Evolutionary conservation across 192 early-diverging fungal genomes (phyloP), one percentile per base, ranked within the genome.

Genomic region (Rhizophagus sp.): DNA sequence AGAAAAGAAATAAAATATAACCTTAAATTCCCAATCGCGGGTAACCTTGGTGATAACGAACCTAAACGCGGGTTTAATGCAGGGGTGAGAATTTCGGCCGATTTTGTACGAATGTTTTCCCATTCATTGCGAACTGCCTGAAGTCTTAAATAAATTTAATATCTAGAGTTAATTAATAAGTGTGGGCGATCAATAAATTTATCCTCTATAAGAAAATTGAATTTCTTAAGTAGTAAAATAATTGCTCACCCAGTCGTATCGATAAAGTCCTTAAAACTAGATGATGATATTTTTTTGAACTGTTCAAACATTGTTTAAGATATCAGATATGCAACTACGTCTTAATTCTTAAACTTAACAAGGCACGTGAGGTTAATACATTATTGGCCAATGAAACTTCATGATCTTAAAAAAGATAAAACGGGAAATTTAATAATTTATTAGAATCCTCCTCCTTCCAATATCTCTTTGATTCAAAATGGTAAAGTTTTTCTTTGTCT

Each of bases 31-130:
- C 49, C 22, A 30, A 72, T 25, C 25, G 8, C 5, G 3, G 69
- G 10, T 41, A 71, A 7, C 36, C 12, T 71, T 27, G 61, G 57
- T 41, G 74, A 36, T 10, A 76, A 36, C 1, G 74, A 8, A n/a
- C 61, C 34, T 63, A 76, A 12, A 30, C 36, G 24, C 10, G 74
- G 74, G n/a, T 33, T 63, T 9, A 76, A 62, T 11, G 44, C 30
- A n/a, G 74, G 74, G 10, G 62, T 24, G n/a, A 76, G 34, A n/a
- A 76, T 63, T 25, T 76, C 74, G 8, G 27, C 74, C n/a, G 74
- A 62, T 36, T 62, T 62, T 25, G 49, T 33, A 39, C 74, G 74
- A 39, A 75, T 49, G 25, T 36, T 62, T 61, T 62, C 50, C 50
- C 74, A 61, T 62, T 62, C 74, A 6, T 4, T 61, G 1, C 30